Percentiles rank a stretch among this genome's conserved stretches.
phyloP scores from a whole-genome alignment of 1,284 basidiomycete species.

The Mycena sp. region DNA sequence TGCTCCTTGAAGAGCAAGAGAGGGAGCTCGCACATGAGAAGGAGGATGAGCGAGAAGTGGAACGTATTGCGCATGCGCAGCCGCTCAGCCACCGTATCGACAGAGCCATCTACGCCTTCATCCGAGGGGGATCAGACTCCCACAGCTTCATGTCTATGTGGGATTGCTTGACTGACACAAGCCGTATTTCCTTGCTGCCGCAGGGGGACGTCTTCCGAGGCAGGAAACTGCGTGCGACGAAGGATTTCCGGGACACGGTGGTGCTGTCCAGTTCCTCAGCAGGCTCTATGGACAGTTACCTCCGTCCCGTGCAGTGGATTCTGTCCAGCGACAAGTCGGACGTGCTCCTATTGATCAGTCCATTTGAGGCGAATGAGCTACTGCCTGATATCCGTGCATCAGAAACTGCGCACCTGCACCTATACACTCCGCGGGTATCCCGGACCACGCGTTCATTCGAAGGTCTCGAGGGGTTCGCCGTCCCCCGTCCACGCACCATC shows the following conservation, averaged over 20 bases:
- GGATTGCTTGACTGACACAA: conserved; percentile 19
- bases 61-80: conserved; percentile 16
- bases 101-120: conserved; percentile 1
- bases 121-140: background rate
- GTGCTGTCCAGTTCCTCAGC: background rate
- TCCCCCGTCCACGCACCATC: background rate
- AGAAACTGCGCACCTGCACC: conserved; percentile 5
- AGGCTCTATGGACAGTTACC: conserved; percentile 16
- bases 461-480: conserved; percentile 2
- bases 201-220: conserved; percentile 11
- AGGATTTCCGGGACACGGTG: conserved; percentile 21
- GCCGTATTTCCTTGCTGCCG: conserved; percentile 3
- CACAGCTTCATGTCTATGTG: conserved; percentile 7
- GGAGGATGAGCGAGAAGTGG: conserved; percentile 22
- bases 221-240: background rate
- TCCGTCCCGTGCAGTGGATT: conserved; percentile 23
- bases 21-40: conserved; percentile 24
- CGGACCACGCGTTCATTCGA: conserved; percentile 17
- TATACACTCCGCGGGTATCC: conserved; percentile 16
- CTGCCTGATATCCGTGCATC: conserved; percentile 12
- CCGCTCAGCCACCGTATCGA: conserved; percentile 1
- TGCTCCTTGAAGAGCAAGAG: conserved; percentile 22
- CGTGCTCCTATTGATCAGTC: conserved; percentile 18
- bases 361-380: conserved; percentile 24
- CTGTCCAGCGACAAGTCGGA: conserved; percentile 7